A percentile compares a stretch with the other conserved stretches of the same genome.
phyloP scores from a whole-genome alignment of 2,329 filamentous ascomycete species.

The Hawksworthiomyces lignivorus region DNA sequence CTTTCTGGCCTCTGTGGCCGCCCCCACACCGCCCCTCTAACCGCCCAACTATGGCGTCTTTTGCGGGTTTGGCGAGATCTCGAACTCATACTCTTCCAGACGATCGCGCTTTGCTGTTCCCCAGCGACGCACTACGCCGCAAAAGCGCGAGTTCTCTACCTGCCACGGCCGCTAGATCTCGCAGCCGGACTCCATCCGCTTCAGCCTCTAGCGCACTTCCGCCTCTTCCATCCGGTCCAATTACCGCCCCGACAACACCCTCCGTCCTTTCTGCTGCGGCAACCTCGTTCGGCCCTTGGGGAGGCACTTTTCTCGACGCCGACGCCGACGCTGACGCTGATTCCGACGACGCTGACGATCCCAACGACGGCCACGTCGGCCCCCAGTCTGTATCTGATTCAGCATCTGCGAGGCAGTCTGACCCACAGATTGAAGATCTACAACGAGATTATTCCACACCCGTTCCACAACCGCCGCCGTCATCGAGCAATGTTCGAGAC shows the following conservation, averaged over 20 bases:
- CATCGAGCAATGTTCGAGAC: conserved; percentile 27
- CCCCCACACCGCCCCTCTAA: background rate
- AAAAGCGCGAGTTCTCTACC: conserved; percentile 11
- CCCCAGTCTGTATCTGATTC: background rate
- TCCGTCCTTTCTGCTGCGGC: background rate
- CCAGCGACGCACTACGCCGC: conserved; percentile 6
- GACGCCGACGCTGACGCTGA: conserved; percentile 9
- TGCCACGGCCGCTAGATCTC: background rate
- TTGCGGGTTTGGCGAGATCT: background rate
- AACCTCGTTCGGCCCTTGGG: conserved; percentile 9
- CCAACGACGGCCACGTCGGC: conserved; percentile 1
- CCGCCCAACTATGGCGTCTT: conserved; percentile 13
- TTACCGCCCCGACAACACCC: conserved; percentile 7
- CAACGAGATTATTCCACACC: background rate
- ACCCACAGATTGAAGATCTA: too few relatives aligned
- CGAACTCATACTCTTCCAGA: conserved; percentile 16
- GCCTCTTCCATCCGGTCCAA: background rate
- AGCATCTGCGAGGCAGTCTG: too few relatives aligned
- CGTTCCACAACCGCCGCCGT: conserved; percentile 12
- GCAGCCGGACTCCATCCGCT: background rate
- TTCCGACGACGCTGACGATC: background rate
- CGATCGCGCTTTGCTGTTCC: conserved; percentile 7
- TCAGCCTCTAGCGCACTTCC: background rate
- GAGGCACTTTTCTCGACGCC: conserved; percentile 15
- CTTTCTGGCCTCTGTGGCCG: too few relatives aligned